phyloP scores from a whole-genome alignment of 2,329 filamentous ascomycete species.

The Plenodomus tracheiphilus region DNA sequence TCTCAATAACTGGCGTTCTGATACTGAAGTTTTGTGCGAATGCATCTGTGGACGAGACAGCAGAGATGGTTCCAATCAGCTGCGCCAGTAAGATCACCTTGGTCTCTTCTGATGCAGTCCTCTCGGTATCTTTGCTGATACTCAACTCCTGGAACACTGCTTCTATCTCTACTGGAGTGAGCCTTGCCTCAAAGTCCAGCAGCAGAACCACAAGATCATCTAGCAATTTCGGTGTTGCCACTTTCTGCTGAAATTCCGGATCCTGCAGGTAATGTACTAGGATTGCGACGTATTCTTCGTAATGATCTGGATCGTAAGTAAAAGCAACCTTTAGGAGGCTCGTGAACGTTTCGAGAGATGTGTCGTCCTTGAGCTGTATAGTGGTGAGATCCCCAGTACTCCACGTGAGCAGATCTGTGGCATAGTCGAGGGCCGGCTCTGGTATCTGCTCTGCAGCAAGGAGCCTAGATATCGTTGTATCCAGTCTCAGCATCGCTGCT shows the following conservation, averaged over 20 bases:
- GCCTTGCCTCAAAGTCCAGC: slow-evolving; percentile 35
- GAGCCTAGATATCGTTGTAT: slow-evolving; percentile 30
- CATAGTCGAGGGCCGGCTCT: slow-evolving; percentile 38
- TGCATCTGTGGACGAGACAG: slow-evolving; percentile 39
- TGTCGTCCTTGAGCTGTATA: slow-evolving; percentile 35
- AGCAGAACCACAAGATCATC: slow-evolving; percentile 34
- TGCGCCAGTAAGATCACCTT: slow-evolving; percentile 35
- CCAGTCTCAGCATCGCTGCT: slow-evolving; percentile 40
- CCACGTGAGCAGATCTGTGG: slow-evolving; percentile 40
- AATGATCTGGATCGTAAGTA: slow-evolving; percentile 41
- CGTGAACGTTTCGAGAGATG: slow-evolving; percentile 33
- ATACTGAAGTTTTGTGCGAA: slow-evolving; percentile 34
- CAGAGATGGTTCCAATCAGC: slow-evolving; percentile 35
- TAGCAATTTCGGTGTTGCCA: slow-evolving; percentile 33
- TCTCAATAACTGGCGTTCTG: slow-evolving; percentile 31
- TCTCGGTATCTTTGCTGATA: slow-evolving; percentile 28
- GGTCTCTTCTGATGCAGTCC: slow-evolving; percentile 27
- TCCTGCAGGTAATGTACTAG: slow-evolving; percentile 42
- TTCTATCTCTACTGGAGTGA: slow-evolving; percentile 29
- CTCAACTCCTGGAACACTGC: slow-evolving; percentile 34
- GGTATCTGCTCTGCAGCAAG: slow-evolving; percentile 32
- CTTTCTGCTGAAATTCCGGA: slow-evolving; percentile 37
- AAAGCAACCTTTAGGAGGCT: slow-evolving; percentile 31
- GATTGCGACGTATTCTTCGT: slow-evolving; percentile 37
- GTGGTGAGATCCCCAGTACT: slow-evolving; percentile 42